Evolutionary conservation across 768 basidiomycete genomes (phyloP), one percentile per base, ranked within the genome.

Genomic region (Amanita fuliginea): DNA sequence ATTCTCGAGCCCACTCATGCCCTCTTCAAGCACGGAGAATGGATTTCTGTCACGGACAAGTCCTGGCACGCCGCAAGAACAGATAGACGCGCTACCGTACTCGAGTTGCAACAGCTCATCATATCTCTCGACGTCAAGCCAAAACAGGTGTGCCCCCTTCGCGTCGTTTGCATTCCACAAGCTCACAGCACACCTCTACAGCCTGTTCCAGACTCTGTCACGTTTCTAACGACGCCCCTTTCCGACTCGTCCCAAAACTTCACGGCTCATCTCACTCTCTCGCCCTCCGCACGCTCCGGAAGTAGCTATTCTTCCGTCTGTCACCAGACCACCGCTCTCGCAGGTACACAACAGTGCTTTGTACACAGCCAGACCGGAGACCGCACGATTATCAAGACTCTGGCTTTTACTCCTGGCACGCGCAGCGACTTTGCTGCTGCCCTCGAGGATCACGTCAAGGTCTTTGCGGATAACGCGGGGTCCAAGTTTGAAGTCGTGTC

Each of bases 91-190:
- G 54, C 66, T 0, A 56, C 69, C 18, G 66, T 69, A 14, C 61
- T 89, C 18, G 81, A 92, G 56, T 62, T 93, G 28, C 86, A 92
- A 67, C 88, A 86, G 59, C 58, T 93, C 40, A 67, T 84, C 9
- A 75, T 87, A 55, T 72, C 74, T 7, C 66, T 78, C 21, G 76
- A 81, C 42, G 40, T 62, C 42, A 67, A 67, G 54, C 64, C 64
- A 46, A 64, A 68, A 44, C 56, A 67, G 51, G 70, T 69, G 40
- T 39, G 71, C 22, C n/a, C 6, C 8, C 16, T 11, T 16, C 24
- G 46, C 40, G 36, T 47, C 22, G 37, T 14, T 47, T 16, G 7
- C 35, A 28, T 8, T 8, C 33, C 18, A 35, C 46, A 42, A 51
- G 21, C 55, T 54, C 28, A 53, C 34, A 19, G 9, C 26, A 16